Evolutionary conservation across 2,329 filamentous ascomycete genomes (phyloP), one percentile per base, ranked within the genome.

Genomic region (Colletotrichum sublineola): DNA sequence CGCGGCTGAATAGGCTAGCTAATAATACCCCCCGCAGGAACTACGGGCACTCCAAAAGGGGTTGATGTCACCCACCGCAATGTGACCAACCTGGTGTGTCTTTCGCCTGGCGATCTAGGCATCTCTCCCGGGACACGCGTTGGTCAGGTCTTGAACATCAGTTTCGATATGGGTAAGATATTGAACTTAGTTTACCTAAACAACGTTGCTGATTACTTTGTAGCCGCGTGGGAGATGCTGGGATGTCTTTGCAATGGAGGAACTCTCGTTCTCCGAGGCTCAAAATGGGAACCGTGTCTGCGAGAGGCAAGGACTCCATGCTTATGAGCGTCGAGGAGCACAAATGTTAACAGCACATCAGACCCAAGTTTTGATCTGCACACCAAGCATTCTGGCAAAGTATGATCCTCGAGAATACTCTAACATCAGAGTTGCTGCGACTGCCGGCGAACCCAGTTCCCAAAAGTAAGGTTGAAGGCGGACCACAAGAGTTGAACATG

Each of bases 191-290:
- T 29, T 6, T 33, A 50, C 24, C 50, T 50, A 3, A 9, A n/a
- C 2, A 2, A 14, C 11, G 20, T 57, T 44, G 14, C 62, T 74
- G 14, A 73, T 7, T 15, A 12, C 9, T 18, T 7, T 12, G 46
- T 67, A 89, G 88, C 86, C 24, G 87, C 88, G 15, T 90, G 89
- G 88, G 88, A 90, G 74, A 87, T 90, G 20, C 82, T 90, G 7
- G 84, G 83, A 1, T 73, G 64, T 36, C 60, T 75, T 15, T 74
- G 70, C 62, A 75, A 74, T 29, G 74, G 72, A 20, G 73, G 72
- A 5, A 74, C 74, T 33, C 73, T 75, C n/a, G 33, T 73, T 12
- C 63, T 75, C 40, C 55, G 74, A 50, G 74, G 74, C 24, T 70
- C 70, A 12, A 65, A 74, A 31, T 68, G 73, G 73, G 48, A 71